Percentiles rank a stretch among this genome's conserved stretches.
Conservation (phyloP, 805 yeast species). For the Candida boidinii region DNA sequence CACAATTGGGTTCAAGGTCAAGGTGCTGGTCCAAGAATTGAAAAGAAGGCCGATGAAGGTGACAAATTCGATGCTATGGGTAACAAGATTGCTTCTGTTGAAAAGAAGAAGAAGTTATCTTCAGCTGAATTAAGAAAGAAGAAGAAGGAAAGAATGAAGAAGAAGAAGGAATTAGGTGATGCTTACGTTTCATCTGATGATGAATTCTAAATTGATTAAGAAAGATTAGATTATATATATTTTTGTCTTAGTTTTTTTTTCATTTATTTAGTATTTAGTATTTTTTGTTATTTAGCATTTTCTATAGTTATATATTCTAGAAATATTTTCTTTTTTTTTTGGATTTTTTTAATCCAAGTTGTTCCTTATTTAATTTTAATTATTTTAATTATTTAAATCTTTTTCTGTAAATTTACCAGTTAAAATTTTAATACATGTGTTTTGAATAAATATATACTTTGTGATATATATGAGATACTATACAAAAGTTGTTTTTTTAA, state of each 20-base stretch:
- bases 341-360: no score
- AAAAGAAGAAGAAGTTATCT: slow-evolving; percentile 96
- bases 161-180: slow-evolving; percentile 99
- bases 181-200: slow-evolving; percentile 98
- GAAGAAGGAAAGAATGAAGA: slow-evolving; percentile 99
- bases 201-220: slow-evolving; percentile 44
- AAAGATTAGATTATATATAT: slow-evolving; percentile 2
- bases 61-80: slow-evolving; percentile 99
- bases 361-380: no score
- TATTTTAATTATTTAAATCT: no score
- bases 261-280: slow-evolving; percentile 2
- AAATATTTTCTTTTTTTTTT: neutral
- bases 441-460: no score
- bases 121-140: slow-evolving; percentile 99
- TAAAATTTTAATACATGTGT: neutral
- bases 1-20: slow-evolving; percentile 99
- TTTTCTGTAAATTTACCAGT: neutral
- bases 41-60: slow-evolving; percentile 94
- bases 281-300: no score
- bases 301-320: no score
- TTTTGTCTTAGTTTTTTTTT: slow-evolving; percentile 4
- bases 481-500: no score
- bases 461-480: no score
- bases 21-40: slow-evolving; percentile 99
- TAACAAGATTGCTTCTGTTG: slow-evolving; percentile 94